Conservation (phyloP, 2,329 filamentous ascomycete species). For the Aspergillus sp. region DNA sequence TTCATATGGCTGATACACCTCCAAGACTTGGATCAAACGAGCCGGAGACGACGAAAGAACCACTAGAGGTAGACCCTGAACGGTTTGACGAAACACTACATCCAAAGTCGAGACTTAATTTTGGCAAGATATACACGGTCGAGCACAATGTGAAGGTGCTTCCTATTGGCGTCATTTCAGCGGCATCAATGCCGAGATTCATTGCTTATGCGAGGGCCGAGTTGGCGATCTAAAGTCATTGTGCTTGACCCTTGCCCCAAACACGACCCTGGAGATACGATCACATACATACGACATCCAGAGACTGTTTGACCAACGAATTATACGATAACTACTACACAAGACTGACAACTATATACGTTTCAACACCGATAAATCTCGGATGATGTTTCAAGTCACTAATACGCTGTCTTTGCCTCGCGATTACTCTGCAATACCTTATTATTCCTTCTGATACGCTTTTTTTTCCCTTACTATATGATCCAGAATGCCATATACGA, state of each 20-base stretch:
- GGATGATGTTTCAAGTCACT: not conserved
- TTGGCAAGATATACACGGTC: constrained; percentile 46
- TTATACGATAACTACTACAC: not conserved
- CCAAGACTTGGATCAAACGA: constrained; percentile 30
- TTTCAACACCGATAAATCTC: not conserved
- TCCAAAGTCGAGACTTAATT: constrained; percentile 44
- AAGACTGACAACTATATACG: not conserved
- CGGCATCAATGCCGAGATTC: constrained; percentile 30
- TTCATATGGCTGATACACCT: constrained; percentile 36
- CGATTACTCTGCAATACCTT: not conserved
- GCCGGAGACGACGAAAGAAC: constrained; percentile 37
- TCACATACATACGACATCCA: not conserved
- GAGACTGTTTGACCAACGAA: not conserved
- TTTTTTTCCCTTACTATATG: not conserved
- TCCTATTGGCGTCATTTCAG: constrained; percentile 41
- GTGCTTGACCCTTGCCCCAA: not conserved
- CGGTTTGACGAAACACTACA: constrained; percentile 31
- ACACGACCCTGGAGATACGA: not conserved
- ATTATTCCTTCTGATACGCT: not conserved
- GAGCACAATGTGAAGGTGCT: constrained; percentile 50
- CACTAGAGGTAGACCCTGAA: constrained; percentile 39
- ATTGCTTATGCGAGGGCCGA: constrained; percentile 22
- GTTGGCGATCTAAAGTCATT: not conserved
- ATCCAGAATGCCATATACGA: not conserved
- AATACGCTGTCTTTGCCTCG: not conserved